Evolutionary conservation across 202 grass and related monocot genomes (phyloP).

Genomic region (Eragrostis tef): DNA sequence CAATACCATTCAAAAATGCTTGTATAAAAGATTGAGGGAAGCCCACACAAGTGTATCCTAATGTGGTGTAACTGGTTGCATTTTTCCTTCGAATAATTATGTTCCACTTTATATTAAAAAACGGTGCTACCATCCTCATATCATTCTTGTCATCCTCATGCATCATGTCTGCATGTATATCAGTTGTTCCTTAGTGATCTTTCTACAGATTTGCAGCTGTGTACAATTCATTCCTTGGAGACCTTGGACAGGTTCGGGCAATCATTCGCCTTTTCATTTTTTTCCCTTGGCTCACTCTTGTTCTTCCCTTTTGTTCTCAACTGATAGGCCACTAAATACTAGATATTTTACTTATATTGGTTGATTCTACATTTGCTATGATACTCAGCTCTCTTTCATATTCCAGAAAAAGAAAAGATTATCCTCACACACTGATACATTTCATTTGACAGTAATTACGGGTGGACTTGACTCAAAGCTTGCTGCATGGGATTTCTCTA

Average conservation of each 20-base stretch:
- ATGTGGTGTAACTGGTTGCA: constrained; percentile 26
- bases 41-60: constrained; percentile 94
- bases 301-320: constrained; percentile 1
- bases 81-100: constrained; percentile 19
- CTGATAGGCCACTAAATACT: constrained; percentile 38
- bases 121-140: background rate
- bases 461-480: constrained; percentile 88
- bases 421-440: constrained; percentile 18
- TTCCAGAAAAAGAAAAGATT: background rate
- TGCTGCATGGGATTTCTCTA: constrained; percentile 91
- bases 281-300: constrained; percentile 26
- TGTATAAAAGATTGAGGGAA: constrained; percentile 91
- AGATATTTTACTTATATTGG: constrained; percentile 1
- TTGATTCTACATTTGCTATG: constrained; percentile 11
- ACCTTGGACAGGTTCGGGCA: constrained; percentile 82
- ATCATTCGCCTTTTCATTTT: constrained; percentile 22
- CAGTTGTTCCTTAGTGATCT: constrained; percentile 59
- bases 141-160: background rate
- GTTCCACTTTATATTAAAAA: constrained; percentile 33
- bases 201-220: constrained; percentile 78
- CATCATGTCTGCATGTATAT: constrained; percentile 28
- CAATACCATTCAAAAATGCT: constrained; percentile 64
- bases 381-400: background rate
- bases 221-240: constrained; percentile 93
- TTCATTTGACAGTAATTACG: constrained; percentile 70